A percentile compares a stretch with the other conserved stretches of the same genome.
Evolutionary conservation across 2,329 filamentous ascomycete species (phyloP).

Genomic region (Aspergillus floridensis): DNA sequence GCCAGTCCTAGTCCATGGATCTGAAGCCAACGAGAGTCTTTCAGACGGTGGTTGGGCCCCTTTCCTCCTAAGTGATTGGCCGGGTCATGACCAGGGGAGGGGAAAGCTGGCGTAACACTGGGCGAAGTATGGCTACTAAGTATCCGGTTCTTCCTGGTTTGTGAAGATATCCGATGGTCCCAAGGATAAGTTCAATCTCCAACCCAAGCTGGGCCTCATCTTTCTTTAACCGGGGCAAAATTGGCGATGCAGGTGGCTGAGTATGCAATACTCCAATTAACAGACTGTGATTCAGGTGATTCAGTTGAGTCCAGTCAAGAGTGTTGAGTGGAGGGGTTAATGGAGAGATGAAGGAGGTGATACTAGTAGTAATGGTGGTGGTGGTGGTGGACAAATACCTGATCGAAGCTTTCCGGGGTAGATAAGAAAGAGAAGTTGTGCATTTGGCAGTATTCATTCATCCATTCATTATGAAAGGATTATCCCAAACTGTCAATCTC

Average conservation of each 20-base stretch:
- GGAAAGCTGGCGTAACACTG: conserved; percentile 10
- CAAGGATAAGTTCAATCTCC: conserved; percentile 4
- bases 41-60: conserved; percentile 12
- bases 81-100: neutral
- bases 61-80: conserved; percentile 1
- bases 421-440: neutral
- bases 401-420: neutral
- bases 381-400: neutral
- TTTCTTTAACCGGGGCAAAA: neutral
- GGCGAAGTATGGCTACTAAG: too few relatives aligned
- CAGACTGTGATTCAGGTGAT: neutral
- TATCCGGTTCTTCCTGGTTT: neutral
- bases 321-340: neutral
- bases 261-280: neutral
- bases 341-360: neutral
- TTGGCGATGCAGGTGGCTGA: neutral
- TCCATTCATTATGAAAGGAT: neutral
- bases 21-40: conserved; percentile 1
- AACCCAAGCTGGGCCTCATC: neutral
- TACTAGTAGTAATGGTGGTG: neutral
- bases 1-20: conserved; percentile 4
- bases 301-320: neutral
- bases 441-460: neutral
- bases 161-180: neutral
- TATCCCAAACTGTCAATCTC: neutral